These are phyloP conservation scores for Monosporascus sp. DNA, from an alignment of 2,329 filamentous ascomycete genomes.

Conservation along the genomic window DNA sequence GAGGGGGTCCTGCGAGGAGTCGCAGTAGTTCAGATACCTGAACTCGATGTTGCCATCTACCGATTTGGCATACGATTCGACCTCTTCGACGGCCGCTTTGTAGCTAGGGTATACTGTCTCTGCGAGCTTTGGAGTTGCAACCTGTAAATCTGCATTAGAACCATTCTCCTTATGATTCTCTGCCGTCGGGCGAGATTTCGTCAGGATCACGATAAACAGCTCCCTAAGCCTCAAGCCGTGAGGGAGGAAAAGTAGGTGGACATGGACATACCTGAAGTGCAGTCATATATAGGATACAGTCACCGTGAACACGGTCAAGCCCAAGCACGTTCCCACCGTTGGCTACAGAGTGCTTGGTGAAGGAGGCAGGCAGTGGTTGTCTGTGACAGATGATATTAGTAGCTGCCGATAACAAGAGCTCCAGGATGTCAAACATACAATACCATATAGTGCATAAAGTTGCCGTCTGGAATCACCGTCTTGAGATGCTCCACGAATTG, in stretches of 20 bases:
- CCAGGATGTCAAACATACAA: neutral
- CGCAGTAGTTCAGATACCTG: neutral
- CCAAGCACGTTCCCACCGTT: conserved; percentile 7
- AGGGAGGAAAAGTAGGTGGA: too few relatives aligned
- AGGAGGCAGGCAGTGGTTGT: conserved; percentile 7
- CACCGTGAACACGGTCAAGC: conserved; percentile 4
- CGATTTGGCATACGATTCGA: neutral
- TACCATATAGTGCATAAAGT: conserved; percentile 1
- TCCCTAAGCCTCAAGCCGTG: too few relatives aligned
- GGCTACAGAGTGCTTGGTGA: conserved; percentile 5
- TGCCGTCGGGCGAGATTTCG: too few relatives aligned
- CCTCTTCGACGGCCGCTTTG: neutral
- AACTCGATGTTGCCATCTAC: neutral
- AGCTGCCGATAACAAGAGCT: neutral
- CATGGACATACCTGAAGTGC: neutral
- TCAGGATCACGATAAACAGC: too few relatives aligned
- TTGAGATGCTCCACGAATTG: conserved; percentile 2
- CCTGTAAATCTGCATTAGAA: neutral
- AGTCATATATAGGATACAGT: conserved; percentile 4
- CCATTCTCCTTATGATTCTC: neutral
- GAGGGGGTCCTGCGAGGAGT: neutral
- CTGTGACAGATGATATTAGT: too few relatives aligned
- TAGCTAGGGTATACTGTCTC: neutral
- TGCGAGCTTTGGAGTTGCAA: neutral
- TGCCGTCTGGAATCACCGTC: conserved; percentile 2